Evolutionary conservation across 257 asterid species (phyloP).

Genomic region (Fraxinus anomala): DNA sequence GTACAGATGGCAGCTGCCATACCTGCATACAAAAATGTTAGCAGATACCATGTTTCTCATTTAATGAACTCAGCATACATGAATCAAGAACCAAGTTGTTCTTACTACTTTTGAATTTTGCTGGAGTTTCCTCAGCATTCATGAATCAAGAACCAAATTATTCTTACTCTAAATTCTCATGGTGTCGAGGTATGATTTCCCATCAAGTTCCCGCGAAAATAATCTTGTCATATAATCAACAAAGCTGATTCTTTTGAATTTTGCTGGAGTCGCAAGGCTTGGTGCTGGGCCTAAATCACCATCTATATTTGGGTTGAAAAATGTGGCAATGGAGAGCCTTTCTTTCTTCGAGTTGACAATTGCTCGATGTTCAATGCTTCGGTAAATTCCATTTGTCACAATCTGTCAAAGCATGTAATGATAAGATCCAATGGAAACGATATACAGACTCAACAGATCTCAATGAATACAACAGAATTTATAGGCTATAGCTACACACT

Average conservation of each 20-base stretch:
- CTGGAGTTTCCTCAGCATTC: too few species aligned
- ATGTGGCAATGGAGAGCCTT: constrained; percentile 27
- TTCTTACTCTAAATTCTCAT: constrained; percentile 23
- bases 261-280: constrained; percentile 26
- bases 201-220: constrained; percentile 14
- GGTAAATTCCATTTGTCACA: constrained; percentile 23
- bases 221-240: constrained; percentile 16
- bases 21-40: too few species aligned
- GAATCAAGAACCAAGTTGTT: background rate
- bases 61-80: too few species aligned
- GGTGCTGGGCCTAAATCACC: constrained; percentile 27
- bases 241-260: constrained; percentile 20
- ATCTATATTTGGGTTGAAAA: constrained; percentile 4
- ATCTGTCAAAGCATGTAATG: constrained; percentile 16
- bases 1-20: too few species aligned
- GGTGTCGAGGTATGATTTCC: constrained; percentile 26
- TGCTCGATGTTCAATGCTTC: constrained; percentile 35
- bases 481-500: too few species aligned
- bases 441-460: background rate
- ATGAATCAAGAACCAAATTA: too few species aligned
- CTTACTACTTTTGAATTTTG: background rate
- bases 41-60: too few species aligned
- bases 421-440: background rate
- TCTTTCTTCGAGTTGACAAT: constrained; percentile 11
- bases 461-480: background rate